Percentiles rank a stretch among this genome's conserved stretches.
Evolutionary conservation across 768 basidiomycete genomes (phyloP).

Genomic region (Tricholoma saponaceum): DNA sequence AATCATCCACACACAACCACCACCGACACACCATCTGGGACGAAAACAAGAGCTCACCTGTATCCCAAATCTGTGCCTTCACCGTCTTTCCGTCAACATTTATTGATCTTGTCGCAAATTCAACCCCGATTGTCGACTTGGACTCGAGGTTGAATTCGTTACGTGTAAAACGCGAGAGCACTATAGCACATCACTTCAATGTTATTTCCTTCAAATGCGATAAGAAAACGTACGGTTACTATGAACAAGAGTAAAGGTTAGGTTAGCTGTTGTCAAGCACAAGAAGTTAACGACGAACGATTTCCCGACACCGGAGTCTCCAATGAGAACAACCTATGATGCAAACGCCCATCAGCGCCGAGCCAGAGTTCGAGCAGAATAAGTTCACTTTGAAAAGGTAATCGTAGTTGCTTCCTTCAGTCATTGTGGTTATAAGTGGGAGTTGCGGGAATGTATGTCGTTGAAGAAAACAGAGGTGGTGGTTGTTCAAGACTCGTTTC

Average conservation of each 20-base stretch:
- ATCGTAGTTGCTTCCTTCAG: conserved; percentile 95
- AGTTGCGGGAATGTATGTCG: conserved; percentile 15
- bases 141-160: conserved; percentile 99
- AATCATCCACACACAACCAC: not conserved
- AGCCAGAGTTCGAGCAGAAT: not conserved
- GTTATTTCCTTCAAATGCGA: not conserved
- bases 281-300: conserved; percentile 59
- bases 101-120: conserved; percentile 95
- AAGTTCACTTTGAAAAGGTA: conserved; percentile 92
- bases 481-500: conserved; percentile 4
- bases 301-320: conserved; percentile 99
- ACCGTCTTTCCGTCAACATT: conserved; percentile 95
- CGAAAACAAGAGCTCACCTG: conserved; percentile 52
- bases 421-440: conserved; percentile 44
- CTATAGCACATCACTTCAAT: conserved; percentile 36
- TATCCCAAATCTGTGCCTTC: conserved; percentile 99
- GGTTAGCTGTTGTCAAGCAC: conserved; percentile 4
- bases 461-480: conserved; percentile 17
- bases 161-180: conserved; percentile 98
- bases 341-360: conserved; percentile 7
- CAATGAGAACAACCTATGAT: conserved; percentile 91
- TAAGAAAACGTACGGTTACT: conserved; percentile 57
- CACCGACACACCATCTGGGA: not conserved
- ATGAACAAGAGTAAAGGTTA: conserved; percentile 4
- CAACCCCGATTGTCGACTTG: conserved; percentile 98